Evolutionary conservation across 768 basidiomycete species (phyloP), one percentile per base, ranked within the genome.

Genomic region (Agaricus subrufescens): DNA sequence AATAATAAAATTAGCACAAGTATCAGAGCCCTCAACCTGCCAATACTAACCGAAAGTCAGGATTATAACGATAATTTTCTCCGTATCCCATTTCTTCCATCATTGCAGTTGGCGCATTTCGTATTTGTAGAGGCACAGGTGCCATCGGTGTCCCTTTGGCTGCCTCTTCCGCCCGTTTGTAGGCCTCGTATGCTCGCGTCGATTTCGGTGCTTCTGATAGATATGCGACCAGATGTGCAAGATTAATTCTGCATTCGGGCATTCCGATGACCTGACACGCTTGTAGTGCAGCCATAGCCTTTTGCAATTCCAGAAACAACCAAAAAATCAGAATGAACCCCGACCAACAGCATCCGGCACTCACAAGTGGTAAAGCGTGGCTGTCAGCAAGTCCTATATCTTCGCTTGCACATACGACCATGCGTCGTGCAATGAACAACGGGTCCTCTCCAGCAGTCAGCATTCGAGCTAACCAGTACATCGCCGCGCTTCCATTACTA

Each of bases 391-490:
- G 71, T 0, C 92, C 91, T 40, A 94, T 81, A 65, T 94, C 92
- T 67, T 94, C 92, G 60, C 88, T 89, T 2, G 92, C 91, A 61
- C 88, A 84, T 6, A 91, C 87, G 3, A 88, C 75, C 75, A 91
- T 80, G 52, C 89, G 75, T 37, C 89, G 75, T 5, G 84, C 86
- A 56, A 92, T 79, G 62, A 81, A 94, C 46, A 91, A 62, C 3
- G 91, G 88, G 68, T 94, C 91, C 66, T 92, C 91, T 19, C 90
- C 91, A 27, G 81, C 86, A 37, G 75, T 79, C 34, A 92, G 73
- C 91, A 92, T 92, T 49, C 89, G 80, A 9, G 91, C 90, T 23
- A 94, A 76, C 90, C 91, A 94, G 66, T 94, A 94, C 75, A 93
- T 71, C 5, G 91, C 91, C 0, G 90, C 92, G 62, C 77, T 77